Evolutionary conservation across 2,329 filamentous ascomycete species (phyloP), one percentile per base, ranked within the genome.

Genomic region (Tolypocladium ovalisporum): DNA sequence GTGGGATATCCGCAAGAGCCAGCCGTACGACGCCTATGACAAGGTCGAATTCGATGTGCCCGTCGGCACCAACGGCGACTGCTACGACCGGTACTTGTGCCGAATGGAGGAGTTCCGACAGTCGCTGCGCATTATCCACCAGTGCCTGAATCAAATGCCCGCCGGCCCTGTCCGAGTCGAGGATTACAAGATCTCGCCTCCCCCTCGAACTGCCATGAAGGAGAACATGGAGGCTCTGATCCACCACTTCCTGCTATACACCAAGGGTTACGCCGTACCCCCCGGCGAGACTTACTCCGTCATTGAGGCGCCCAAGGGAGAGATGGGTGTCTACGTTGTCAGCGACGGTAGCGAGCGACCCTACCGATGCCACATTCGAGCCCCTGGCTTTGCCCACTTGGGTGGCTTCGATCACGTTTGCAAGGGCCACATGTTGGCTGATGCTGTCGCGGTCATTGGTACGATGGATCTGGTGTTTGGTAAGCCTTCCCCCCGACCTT

Each of bases 151-250:
- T 82, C 90, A 99, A 80, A 99, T 99, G 90, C 93, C 95, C 54
- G 82, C 89, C 54, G 94, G 94, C 34, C 94, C 94, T 55, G 84
- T 97, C 70, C 89, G 93, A 65, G 90, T 97, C 47, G 94, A 99
- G 76, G 94, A 99, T 76, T 99, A 97, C 85, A 99, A 99, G 84
- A 84, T 99, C 68, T 88, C 90, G 3, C 94, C 94, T 27, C 94
- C 94, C 61, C 95, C 94, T n/a, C 87, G 94, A 69, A 82, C 90
- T 51, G 94, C 94, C 69, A 99, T 99, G 94, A 99, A 99, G 84
- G 94, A 99, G 84, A 99, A 99, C 80, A 99, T 99, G 95, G 94
- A 99, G 79, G 92, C 94, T 42, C 84, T 99, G 49, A 99, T 99
- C 71, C 94, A 99, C 79, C 94, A 99, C 80, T 99, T 99, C 83